Evolutionary conservation across 345 rosid species (phyloP).

Genomic region (Euclidium syriacum): DNA sequence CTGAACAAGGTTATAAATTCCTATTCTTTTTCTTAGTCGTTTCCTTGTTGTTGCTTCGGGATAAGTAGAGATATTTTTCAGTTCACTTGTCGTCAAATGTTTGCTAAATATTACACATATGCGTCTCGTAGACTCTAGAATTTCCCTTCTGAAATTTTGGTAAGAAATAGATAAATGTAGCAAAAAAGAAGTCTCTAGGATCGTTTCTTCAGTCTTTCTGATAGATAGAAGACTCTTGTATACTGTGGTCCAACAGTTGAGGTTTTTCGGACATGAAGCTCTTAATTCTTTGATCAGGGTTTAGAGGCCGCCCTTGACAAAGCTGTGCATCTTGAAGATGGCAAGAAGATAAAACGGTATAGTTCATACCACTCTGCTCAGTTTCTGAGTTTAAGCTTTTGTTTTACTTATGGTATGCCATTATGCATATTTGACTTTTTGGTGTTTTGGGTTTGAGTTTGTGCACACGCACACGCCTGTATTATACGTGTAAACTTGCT

Average conservation of each 20-base stretch:
- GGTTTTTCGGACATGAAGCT: constrained; percentile 4
- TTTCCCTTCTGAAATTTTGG: constrained; percentile 10
- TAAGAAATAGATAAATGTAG: background rate
- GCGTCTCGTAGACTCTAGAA: background rate
- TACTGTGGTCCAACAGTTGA: background rate
- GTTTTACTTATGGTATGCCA: background rate
- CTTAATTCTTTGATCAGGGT: constrained; percentile 47
- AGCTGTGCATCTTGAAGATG: constrained; percentile 95
- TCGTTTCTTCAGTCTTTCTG: constrained; percentile 10
- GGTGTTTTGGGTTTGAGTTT: constrained; percentile 6
- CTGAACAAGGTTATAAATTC: background rate
- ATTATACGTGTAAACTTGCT: constrained; percentile 3
- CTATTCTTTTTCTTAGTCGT: background rate
- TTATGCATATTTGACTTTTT: background rate
- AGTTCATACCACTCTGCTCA: constrained; percentile 13
- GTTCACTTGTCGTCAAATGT: constrained; percentile 6
- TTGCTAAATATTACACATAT: background rate
- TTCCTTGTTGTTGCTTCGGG: constrained; percentile 14
- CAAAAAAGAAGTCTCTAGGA: background rate
- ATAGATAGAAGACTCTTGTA: background rate
- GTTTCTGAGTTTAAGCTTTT: constrained; percentile 4
- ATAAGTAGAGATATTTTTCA: constrained; percentile 2
- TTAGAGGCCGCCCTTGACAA: constrained; percentile 98
- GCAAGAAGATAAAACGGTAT: constrained; percentile 82
- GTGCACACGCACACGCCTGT: background rate